These are phyloP conservation scores for Ustilago hordei DNA, from an alignment of 1,284 basidiomycete species.

Conservation along the genomic window DNA sequence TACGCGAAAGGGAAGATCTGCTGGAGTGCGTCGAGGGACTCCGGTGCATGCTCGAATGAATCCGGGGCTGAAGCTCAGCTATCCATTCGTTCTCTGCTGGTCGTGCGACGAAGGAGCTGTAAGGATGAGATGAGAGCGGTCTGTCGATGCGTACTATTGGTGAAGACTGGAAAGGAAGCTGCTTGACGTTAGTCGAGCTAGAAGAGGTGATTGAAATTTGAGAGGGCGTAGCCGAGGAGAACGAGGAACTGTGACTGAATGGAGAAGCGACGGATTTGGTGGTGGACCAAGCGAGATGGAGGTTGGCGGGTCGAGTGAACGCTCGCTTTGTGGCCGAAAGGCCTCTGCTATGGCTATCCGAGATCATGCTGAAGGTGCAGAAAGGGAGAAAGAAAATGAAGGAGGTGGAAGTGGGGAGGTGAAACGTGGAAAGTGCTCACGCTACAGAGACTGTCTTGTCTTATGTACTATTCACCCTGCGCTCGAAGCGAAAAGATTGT, in stretches of 20 bases:
- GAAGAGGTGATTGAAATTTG: background rate
- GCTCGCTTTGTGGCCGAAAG: conserved; percentile 9
- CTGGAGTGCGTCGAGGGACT: background rate
- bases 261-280: conserved; percentile 8
- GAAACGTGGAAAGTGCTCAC: background rate
- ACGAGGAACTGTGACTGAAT: background rate
- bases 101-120: conserved; percentile 12
- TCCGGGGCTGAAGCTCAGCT: too few relatives aligned
- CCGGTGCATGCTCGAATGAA: background rate
- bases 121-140: conserved; percentile 10
- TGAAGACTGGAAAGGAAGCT: background rate
- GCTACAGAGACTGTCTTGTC: background rate
- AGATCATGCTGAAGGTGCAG: conserved; percentile 5
- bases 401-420: background rate
- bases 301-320: conserved; percentile 30
- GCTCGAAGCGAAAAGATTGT: background rate
- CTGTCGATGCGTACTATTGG: background rate
- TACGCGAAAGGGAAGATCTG: background rate
- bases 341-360: background rate
- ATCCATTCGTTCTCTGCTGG: background rate
- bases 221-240: background rate
- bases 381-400: background rate
- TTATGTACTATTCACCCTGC: background rate
- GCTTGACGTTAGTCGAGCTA: background rate
- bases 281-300: conserved; percentile 28